Evolutionary conservation across 192 early-diverging fungal genomes (phyloP), one percentile per base, ranked within the genome.

Genomic region (Dispira simplex): DNA sequence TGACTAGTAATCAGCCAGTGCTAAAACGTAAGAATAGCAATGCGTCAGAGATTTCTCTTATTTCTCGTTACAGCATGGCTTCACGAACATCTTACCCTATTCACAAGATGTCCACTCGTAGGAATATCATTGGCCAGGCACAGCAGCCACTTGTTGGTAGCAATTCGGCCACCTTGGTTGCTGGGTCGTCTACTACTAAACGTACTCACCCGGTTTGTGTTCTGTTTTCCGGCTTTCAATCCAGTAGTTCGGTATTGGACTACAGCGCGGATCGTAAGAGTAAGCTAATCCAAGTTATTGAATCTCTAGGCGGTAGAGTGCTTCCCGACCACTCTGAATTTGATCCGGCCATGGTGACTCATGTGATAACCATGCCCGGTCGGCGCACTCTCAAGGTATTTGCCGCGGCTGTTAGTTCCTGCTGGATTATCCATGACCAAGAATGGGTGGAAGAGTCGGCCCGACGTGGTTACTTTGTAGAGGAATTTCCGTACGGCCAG

Each of bases 351-450:
- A 6, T 11, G 18, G 14, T 60, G 18, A 60, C 58, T 18, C 58
- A 60, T 44, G 16, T 60, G 58, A 60, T 60, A 20, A 43, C 27
- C 1, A 11, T 18, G 39, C 12, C 58, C 12, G 14, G 32, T 12
- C 18, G 11, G 5, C 58, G 58, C 14, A 60, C 58, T 32, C 44
- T 60, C 18, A 60, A 60, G 39, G 44, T 21, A 9, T 44, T 60
- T 14, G 58, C 58, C 11, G 58, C 58, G 14, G 58, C 58, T 27
- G 39, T 60, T 16, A 27, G 39, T 14, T 11, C 14, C 3, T 18
- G 26, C 39, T 60, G 58, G 58, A 21, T 60, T 9, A 60, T 60
- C 39, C 11, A 28, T 32, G 16, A 60, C 16, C 14, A 27, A 8
- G 18, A 26, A 3, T 56, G 54, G 54, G 20, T 56, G 54, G 20